Evolutionary conservation across 1,139 yeast species (phyloP).

Genomic region (Zygoascus meyerae): DNA sequence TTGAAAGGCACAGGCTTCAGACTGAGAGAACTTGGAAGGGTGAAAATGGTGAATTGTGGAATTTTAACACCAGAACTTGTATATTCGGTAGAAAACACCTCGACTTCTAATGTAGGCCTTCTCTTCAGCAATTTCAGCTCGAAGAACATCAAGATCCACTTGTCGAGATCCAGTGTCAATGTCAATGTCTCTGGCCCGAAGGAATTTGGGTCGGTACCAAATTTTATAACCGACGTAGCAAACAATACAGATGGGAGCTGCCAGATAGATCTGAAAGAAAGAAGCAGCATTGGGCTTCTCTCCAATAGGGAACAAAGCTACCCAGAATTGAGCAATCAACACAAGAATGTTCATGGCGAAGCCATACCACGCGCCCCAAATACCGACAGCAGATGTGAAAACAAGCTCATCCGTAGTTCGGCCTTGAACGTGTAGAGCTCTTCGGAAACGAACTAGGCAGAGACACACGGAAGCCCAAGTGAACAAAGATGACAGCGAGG

Average conservation of each 20-base stretch:
- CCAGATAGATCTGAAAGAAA: slow-evolving; percentile 52
- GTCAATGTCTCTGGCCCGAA: slow-evolving; percentile 46
- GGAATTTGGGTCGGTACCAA: slow-evolving; percentile 41
- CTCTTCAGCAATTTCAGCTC: slow-evolving; percentile 48
- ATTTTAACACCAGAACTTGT: slow-evolving; percentile 46
- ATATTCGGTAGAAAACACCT: slow-evolving; percentile 36
- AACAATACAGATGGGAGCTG: slow-evolving; percentile 47
- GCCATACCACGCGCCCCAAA: slow-evolving; percentile 65
- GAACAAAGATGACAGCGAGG: slow-evolving; percentile 78
- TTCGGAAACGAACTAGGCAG: slow-evolving; percentile 73
- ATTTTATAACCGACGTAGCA: slow-evolving; percentile 49
- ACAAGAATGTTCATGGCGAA: slow-evolving; percentile 54
- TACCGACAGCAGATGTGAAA: slow-evolving; percentile 63
- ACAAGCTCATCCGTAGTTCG: slow-evolving; percentile 62
- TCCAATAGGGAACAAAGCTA: slow-evolving; percentile 67
- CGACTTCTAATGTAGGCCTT: slow-evolving; percentile 34
- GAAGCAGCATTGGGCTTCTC: slow-evolving; percentile 37
- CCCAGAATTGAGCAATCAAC: slow-evolving; percentile 76
- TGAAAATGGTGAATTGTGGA: no score
- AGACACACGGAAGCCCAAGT: slow-evolving; percentile 78
- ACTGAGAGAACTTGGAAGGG: no score
- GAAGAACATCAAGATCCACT: slow-evolving; percentile 47
- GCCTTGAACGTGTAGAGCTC: slow-evolving; percentile 62
- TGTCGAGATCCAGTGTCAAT: slow-evolving; percentile 51
- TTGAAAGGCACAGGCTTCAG: no score